Evolutionary conservation across 2,329 filamentous ascomycete genomes (phyloP).

Genomic region (Phyllosticta paracitricarpa): DNA sequence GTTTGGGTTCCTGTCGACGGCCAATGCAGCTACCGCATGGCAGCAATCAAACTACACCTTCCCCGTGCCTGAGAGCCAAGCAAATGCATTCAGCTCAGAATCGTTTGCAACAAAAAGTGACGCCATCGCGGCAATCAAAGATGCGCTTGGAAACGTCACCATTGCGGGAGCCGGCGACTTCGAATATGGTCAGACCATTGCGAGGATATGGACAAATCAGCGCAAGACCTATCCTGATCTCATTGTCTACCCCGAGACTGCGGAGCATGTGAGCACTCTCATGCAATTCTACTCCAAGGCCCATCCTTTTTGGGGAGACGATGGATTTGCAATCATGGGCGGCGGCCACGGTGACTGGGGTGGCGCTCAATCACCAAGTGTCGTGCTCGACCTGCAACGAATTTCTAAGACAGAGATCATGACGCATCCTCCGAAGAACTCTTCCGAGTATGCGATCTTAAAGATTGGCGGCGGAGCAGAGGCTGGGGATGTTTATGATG

Average conservation of each 20-base stretch:
- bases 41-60: constrained; percentile 1
- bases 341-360: constrained; percentile 4
- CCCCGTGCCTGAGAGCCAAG: neutral
- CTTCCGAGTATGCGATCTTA: neutral
- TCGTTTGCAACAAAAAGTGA: constrained; percentile 1
- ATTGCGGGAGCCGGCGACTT: neutral
- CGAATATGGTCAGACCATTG: constrained; percentile 1
- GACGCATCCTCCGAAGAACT: neutral
- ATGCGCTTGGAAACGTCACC: neutral
- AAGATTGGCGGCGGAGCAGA: constrained; percentile 18
- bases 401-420: neutral
- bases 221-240: constrained; percentile 4
- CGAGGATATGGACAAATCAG: constrained; percentile 4
- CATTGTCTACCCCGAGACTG: constrained; percentile 3
- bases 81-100: neutral
- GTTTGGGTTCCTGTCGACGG: constrained; percentile 2
- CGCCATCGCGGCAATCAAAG: neutral
- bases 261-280: constrained; percentile 4
- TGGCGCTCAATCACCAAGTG: constrained; percentile 4
- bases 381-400: constrained; percentile 3
- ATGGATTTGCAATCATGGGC: constrained; percentile 7
- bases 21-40: constrained; percentile 2
- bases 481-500: constrained; percentile 28
- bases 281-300: constrained; percentile 8
- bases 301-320: neutral